phyloP scores from a whole-genome alignment of 139 green algal species.

The Spirogloea muscicola region DNA sequence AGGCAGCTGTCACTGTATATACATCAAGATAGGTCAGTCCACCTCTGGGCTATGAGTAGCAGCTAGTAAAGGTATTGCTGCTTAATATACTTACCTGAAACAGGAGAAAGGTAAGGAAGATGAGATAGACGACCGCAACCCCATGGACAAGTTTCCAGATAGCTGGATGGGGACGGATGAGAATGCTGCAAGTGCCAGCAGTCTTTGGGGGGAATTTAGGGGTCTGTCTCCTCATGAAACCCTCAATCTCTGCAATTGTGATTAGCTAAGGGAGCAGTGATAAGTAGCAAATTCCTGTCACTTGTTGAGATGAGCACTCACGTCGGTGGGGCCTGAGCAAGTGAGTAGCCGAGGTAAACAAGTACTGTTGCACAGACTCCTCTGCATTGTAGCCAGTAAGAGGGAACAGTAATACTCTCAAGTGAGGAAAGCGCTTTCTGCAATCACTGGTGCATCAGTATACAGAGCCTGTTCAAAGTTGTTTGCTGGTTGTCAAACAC shows the following conservation, averaged over 20 bases:
- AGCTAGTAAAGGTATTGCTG: not conserved
- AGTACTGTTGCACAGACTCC: conserved; percentile 36
- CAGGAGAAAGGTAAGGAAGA: not conserved
- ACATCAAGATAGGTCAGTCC: not conserved
- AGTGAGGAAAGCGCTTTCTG: no score
- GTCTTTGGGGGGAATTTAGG: not conserved
- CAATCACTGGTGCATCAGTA: no score
- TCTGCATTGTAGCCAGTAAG: no score
- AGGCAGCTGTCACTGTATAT: not conserved
- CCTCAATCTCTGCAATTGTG: conserved; percentile 2
- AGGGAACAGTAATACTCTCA: no score
- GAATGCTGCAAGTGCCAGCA: not conserved
- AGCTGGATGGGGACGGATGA: not conserved
- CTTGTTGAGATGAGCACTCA: conserved; percentile 5
- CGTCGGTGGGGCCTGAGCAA: conserved; percentile 34
- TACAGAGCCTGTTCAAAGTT: no score
- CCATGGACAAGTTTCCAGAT: conserved; percentile 74
- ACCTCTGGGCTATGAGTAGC: not conserved
- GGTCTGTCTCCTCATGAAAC: not conserved
- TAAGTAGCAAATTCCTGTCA: conserved; percentile 19
- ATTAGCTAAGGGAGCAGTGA: not conserved
- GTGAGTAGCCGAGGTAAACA: conserved; percentile 40
- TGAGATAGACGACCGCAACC: conserved; percentile 54
- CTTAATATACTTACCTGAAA: not conserved
- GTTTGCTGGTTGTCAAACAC: no score